Base-by-base conservation (phyloP, 2,329 filamentous ascomycete genomes). In the Arthrobotrys sphaeroides region DNA sequence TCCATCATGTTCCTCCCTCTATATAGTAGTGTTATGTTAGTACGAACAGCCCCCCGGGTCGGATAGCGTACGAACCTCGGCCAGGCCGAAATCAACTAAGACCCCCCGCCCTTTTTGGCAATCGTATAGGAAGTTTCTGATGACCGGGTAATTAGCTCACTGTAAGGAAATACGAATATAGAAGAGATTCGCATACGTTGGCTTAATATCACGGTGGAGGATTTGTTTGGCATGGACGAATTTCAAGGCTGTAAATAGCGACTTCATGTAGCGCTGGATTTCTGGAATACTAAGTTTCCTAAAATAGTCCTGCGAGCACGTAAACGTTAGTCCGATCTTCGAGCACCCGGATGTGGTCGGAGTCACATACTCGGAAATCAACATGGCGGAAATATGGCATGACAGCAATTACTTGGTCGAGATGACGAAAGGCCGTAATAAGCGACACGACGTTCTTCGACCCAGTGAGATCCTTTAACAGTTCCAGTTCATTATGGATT, bases 61-160 rank as follows among this genome's bases (percentile, higher is more conserved):
- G 18, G 31, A 22, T 43, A 28, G 18, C 13, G 10, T n/a, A 64
- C 62, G 20, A 80, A 84, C 84, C 84, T 99, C 95, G 36, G 95
- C 95, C 13, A 99, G 87, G n/a, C 95, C 95, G 84, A 99, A 99
- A 81, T 99, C 95, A n/a, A 99, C 95, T 0, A 99, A 87, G 1
- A 99, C 94, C 42, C 95, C 95, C 66, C 92, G 90, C 79, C 90
- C 88, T 45, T 90, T 88, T 9, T 88, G 84, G 0, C 92, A 92
- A 78, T 96, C 93, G 83, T 98, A 98, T 40, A 98, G 87, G 80
- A 98, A 98, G 81, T 98, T 98, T 20, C 84, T 85, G 78, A 5
- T 49, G 12, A 53, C 12, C 7, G 33, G 5, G 12, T 5, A 7
- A 47, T 49, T 57, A 55, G 49, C 10, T 18, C 5, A 33, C 5